Base-by-base conservation (phyloP, 2,329 filamentous ascomycete species). In the Colletotrichum salicis region DNA sequence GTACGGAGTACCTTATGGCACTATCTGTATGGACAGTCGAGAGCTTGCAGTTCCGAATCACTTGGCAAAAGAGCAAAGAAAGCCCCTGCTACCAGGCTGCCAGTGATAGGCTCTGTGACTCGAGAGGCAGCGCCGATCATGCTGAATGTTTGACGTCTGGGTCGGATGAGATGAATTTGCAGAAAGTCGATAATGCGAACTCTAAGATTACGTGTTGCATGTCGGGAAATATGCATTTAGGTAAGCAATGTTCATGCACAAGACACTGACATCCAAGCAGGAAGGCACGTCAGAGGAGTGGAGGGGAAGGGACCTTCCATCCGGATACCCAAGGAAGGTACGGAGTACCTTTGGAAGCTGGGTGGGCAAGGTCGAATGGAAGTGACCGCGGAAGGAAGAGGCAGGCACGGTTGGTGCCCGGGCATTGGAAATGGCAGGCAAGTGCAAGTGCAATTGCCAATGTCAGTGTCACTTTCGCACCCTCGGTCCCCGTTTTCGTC, bases 121-220 rank as follows among this genome's bases (percentile, higher is more conserved):
- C 35, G 59, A 35, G 58, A 48, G 19, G 35, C 52, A 35, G 51
- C 59, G 59, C 51, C 48, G 59, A 68, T 68, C 51, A 57, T 64
- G 66, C 59, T 57, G 24, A 13, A 48, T n/a, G 66, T 64, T 68
- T 68, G 66, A 68, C 29, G 27, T 62, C 52, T 52, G 22, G 61
- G 33, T 24, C 27, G 60, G 45, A 48, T 35, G 37, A 24, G 55
- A 48, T 7, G 22, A n/a, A 54, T 27, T 24, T 27, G 19, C 29
- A 12, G 37, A 66, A 60, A 45, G 67, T 67, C 27, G 67, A 61
- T 67, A 56, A 70, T 56, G 56, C 56, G 48, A 70, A 61, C 54
- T 24, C 24, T 22, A 22, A 22, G 41, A 51, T 52, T 62, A 31
- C 63, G 54, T 70, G 63, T 70, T 55, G 56, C 55, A 31, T 24